phyloP scores from a whole-genome alignment of 2,329 filamentous ascomycete species.

The Waltergamsia citrina region DNA sequence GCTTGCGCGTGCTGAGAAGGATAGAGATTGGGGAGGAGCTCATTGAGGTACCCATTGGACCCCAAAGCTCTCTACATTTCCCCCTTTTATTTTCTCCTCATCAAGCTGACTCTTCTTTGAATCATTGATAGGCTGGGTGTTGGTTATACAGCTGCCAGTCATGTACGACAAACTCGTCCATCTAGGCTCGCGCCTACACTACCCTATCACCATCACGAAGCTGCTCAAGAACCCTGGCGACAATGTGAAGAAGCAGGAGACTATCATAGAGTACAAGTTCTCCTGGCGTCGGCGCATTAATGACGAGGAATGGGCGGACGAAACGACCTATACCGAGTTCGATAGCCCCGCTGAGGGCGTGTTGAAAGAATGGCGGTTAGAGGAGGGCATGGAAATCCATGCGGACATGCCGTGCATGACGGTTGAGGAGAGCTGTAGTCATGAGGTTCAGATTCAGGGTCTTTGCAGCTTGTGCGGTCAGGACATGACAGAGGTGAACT shows the following conservation, averaged over 20 bases:
- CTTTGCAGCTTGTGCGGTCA: constrained; percentile 89
- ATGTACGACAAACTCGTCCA: constrained; percentile 34
- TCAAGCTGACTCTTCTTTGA: background rate
- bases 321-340: constrained; percentile 67
- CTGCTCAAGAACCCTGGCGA: constrained; percentile 71
- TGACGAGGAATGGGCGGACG: constrained; percentile 50
- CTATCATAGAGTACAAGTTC: constrained; percentile 81
- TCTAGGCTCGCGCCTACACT: constrained; percentile 61
- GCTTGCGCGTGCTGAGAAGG: constrained; percentile 12
- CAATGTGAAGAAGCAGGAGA: constrained; percentile 63
- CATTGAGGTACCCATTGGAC: constrained; percentile 1
- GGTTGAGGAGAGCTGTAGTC: constrained; percentile 83
- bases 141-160: constrained; percentile 3
- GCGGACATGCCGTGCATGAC: constrained; percentile 54
- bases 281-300: constrained; percentile 68
- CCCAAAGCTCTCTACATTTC: constrained; percentile 13
- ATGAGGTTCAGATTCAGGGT: constrained; percentile 84
- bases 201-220: constrained; percentile 87
- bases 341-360: constrained; percentile 77
- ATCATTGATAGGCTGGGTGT: background rate
- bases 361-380: constrained; percentile 67
- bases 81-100: background rate
- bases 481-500: constrained; percentile 88
- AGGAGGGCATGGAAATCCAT: constrained; percentile 53
- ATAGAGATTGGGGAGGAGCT: constrained; percentile 19